phyloP scores from a whole-genome alignment of 768 basidiomycete species.

The Collybia sp. region DNA sequence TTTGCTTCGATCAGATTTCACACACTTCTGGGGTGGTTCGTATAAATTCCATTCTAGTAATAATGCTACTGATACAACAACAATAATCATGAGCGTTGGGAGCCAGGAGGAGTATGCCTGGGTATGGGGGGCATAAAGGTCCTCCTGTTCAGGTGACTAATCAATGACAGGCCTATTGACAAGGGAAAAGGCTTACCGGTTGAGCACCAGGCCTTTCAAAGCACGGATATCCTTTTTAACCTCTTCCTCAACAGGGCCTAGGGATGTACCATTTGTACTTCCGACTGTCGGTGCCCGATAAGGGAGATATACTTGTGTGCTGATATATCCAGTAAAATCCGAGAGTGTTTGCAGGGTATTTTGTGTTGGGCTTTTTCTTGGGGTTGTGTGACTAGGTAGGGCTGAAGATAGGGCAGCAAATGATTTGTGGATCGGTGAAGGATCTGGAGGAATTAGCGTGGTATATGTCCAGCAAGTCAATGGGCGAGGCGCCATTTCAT shows the following conservation, averaged over 20 bases:
- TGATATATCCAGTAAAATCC: constrained; percentile 77
- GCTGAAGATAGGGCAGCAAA: constrained; percentile 27
- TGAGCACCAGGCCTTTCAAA: constrained; percentile 75
- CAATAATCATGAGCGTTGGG: background rate
- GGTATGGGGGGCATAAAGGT: constrained; percentile 34
- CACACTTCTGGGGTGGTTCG: background rate
- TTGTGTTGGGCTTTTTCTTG: constrained; percentile 39
- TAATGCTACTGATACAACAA: background rate
- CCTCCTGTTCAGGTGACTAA: constrained; percentile 19
- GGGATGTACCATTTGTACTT: constrained; percentile 19
- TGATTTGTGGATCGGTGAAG: constrained; percentile 33
- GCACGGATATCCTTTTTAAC: constrained; percentile 70
- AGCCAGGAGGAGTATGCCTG: constrained; percentile 10
- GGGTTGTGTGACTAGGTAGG: constrained; percentile 28
- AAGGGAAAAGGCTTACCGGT: constrained; percentile 40
- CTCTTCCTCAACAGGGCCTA: constrained; percentile 57
- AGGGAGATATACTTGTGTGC: constrained; percentile 63
- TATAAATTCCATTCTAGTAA: background rate
- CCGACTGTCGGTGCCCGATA: constrained; percentile 29
- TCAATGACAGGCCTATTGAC: background rate
- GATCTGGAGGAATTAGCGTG: constrained; percentile 23
- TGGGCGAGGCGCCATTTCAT: constrained; percentile 15
- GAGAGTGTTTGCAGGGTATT: constrained; percentile 62
- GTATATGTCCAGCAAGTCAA: constrained; percentile 35
- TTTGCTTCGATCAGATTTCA: no score